These are phyloP conservation scores for Plasmopara viticola DNA, from an alignment of 352 stramenopile species.

Conservation along the genomic window DNA sequence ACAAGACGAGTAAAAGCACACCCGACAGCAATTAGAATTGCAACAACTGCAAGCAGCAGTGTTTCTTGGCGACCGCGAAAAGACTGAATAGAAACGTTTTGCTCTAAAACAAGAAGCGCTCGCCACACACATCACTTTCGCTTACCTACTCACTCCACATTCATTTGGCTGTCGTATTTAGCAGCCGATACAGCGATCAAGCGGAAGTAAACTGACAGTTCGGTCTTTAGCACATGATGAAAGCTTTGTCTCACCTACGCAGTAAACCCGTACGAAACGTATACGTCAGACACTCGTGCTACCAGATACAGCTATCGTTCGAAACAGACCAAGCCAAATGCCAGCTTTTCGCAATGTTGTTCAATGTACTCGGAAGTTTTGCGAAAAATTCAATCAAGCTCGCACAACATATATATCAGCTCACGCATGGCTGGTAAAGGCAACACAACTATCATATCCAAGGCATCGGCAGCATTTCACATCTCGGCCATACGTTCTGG, in stretches of 20 bases:
- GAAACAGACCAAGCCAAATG: slow-evolving; percentile 63
- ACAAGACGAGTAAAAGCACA: slow-evolving; percentile 29
- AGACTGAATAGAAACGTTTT: slow-evolving; percentile 19
- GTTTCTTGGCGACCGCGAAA: slow-evolving; percentile 32
- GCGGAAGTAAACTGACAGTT: slow-evolving; percentile 90
- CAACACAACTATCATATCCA: neutral
- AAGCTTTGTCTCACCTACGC: slow-evolving; percentile 82
- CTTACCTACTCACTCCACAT: slow-evolving; percentile 31
- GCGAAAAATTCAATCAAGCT: slow-evolving; percentile 88
- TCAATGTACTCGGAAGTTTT: slow-evolving; percentile 79
- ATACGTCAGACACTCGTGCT: neutral
- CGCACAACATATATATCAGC: slow-evolving; percentile 75
- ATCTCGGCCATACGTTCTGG: slow-evolving; percentile 43
- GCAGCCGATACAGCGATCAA: slow-evolving; percentile 89
- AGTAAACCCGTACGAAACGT: slow-evolving; percentile 1
- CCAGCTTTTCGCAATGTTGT: slow-evolving; percentile 61
- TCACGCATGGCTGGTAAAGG: slow-evolving; percentile 62
- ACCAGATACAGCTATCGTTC: neutral
- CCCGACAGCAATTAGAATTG: slow-evolving; percentile 39
- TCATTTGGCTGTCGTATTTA: slow-evolving; percentile 41
- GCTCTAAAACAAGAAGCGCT: slow-evolving; percentile 20
- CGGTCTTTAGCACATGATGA: slow-evolving; percentile 84
- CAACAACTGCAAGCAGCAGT: slow-evolving; percentile 31
- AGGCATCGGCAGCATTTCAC: no score
- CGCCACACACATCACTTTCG: slow-evolving; percentile 19